Evolutionary conservation across 768 basidiomycete genomes (phyloP).

Genomic region (Favolaschia claudopus): DNA sequence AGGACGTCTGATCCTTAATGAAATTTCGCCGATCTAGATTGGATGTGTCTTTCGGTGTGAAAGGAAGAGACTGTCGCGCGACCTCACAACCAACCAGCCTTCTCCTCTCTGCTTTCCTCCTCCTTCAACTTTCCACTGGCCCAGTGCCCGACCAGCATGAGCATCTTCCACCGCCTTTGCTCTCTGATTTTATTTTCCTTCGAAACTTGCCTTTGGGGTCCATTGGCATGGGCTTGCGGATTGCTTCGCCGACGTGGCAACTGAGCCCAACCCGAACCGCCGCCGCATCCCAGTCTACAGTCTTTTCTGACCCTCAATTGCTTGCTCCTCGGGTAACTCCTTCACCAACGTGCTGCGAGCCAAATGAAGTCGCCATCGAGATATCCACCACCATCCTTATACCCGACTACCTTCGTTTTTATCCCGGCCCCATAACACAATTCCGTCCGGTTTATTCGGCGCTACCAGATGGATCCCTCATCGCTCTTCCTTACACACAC

Average conservation of each 20-base stretch:
- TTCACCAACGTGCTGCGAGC: constrained; percentile 42
- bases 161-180: constrained; percentile 43
- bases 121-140: constrained; percentile 28
- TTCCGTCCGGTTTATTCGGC: constrained; percentile 58
- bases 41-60: constrained; percentile 24
- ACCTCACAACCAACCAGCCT: constrained; percentile 24
- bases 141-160: constrained; percentile 35
- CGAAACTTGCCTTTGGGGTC: background rate
- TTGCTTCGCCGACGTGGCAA: constrained; percentile 16
- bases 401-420: constrained; percentile 54
- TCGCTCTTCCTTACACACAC: constrained; percentile 53
- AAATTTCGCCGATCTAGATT: constrained; percentile 11
- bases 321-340: constrained; percentile 44
- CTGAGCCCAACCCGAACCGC: constrained; percentile 9
- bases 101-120: constrained; percentile 21
- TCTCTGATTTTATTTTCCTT: constrained; percentile 32
- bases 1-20: constrained; percentile 1
- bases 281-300: constrained; percentile 8
- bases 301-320: constrained; percentile 23
- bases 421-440: constrained; percentile 46
- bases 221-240: background rate
- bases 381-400: constrained; percentile 59
- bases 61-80: constrained; percentile 15
- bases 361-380: constrained; percentile 56
- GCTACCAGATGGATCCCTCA: constrained; percentile 65